Conservation (phyloP, 305 asterid species). For the Plantago rigida region DNA sequence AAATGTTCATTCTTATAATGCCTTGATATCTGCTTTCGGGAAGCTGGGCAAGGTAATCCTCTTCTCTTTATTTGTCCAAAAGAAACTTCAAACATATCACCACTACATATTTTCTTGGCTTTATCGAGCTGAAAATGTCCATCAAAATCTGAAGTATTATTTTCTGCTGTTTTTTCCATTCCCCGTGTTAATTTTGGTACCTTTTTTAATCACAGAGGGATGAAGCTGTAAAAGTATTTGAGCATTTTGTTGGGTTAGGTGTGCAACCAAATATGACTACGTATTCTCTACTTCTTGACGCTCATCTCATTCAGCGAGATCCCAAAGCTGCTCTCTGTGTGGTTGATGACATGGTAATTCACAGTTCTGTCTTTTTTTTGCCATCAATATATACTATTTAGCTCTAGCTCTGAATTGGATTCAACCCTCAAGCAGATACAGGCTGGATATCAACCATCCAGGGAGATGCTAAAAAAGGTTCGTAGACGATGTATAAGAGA, state of each 20-base stretch:
- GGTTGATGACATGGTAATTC: conserved; percentile 54
- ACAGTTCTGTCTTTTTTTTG: background rate
- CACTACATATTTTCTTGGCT: too few species aligned
- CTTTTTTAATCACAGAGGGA: conserved; percentile 51
- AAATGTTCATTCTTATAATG: conserved; percentile 70
- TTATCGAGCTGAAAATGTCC: too few species aligned
- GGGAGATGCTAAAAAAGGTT: conserved; percentile 56
- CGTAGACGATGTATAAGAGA: conserved; percentile 69
- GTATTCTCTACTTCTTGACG: conserved; percentile 58
- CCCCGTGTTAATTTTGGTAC: background rate
- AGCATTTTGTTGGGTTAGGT: conserved; percentile 56
- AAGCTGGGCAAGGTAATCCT: conserved; percentile 56
- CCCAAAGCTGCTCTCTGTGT: conserved; percentile 50
- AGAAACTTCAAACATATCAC: background rate
- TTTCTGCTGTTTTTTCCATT: background rate
- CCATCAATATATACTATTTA: conserved; percentile 5
- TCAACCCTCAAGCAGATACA: conserved; percentile 33
- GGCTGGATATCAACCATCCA: conserved; percentile 55
- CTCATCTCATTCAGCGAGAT: conserved; percentile 62
- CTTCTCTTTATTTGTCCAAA: background rate
- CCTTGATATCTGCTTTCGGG: conserved; percentile 63
- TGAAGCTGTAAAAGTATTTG: conserved; percentile 69
- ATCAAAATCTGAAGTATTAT: background rate
- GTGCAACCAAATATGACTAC: conserved; percentile 62
- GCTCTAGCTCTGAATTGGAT: conserved; percentile 8